These are phyloP conservation scores for Arachnomyces sp. DNA, from an alignment of 2,329 filamentous ascomycete genomes.

Conservation along the genomic window DNA sequence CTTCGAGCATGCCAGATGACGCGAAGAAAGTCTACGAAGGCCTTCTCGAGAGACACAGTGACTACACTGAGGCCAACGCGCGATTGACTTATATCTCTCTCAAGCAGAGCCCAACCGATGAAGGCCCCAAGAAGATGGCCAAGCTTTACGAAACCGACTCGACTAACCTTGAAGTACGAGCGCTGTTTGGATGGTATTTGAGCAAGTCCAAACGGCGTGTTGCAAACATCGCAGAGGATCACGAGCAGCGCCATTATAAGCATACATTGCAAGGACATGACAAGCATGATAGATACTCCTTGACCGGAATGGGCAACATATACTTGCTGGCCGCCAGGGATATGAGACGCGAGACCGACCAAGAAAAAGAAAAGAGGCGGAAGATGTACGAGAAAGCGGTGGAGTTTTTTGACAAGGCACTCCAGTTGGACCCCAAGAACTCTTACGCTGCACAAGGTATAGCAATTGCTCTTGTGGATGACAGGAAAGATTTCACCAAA, in stretches of 20 bases:
- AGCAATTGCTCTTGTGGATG: conserved; percentile 87
- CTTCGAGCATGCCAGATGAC: conserved; percentile 69
- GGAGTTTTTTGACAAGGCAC: conserved; percentile 96
- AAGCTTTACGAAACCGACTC: conserved; percentile 80
- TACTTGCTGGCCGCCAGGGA: conserved; percentile 81
- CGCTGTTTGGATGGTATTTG: conserved; percentile 91
- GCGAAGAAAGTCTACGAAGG: conserved; percentile 85
- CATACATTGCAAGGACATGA: conserved; percentile 89
- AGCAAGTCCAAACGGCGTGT: conserved; percentile 80
- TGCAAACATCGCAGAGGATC: conserved; percentile 75
- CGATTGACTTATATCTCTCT: conserved; percentile 86
- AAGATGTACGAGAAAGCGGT: conserved; percentile 85
- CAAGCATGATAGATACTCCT: conserved; percentile 95
- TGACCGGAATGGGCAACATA: conserved; percentile 97
- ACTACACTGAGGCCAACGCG: conserved; percentile 87
- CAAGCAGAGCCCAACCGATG: conserved; percentile 69
- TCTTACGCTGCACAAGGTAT: conserved; percentile 95
- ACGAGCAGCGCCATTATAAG: conserved; percentile 90
- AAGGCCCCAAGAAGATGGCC: conserved; percentile 76
- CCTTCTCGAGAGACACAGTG: conserved; percentile 72
- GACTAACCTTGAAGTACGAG: conserved; percentile 81
- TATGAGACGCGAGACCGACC: conserved; percentile 84
- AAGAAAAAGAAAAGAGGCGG: conserved; percentile 83
- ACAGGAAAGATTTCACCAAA: conserved; percentile 78
- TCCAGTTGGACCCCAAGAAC: conserved; percentile 90